Base-by-base conservation (phyloP, 2,329 filamentous ascomycete species). In the Aspergillus costaricaensis region DNA sequence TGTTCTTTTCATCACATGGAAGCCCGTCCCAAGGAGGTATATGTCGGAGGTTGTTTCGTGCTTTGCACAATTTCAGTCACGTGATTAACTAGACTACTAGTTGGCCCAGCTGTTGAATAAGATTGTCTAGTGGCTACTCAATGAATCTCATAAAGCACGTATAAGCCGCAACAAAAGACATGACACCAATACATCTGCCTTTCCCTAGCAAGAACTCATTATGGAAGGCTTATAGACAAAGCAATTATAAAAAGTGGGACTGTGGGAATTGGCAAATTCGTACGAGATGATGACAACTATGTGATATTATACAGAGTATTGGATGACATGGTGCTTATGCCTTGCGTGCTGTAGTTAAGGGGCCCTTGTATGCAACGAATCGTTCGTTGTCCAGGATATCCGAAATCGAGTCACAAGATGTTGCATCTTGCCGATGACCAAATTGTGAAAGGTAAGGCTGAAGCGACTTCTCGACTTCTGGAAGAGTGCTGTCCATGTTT, bases 371-470 rank as follows among this genome's bases (percentile, higher is more conserved):
- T 49, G 77, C 67, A 25, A 69, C 67, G 54, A 76, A 73, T 38
- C 73, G 71, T 56, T 78, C 76, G 58, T 69, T 76, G 32, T 75
- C 70, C 60, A 81, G 59, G 52, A 74, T 61, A 48, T 76, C 71
- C 52, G 70, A 65, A 48, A 80, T 65, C 4, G 73, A 70, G 23
- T 68, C 67, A 17, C 67, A 60, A 17, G 64, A 58, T 5, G 68
- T 68, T 48, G 66, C 70, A 52, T 74, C 72, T 48, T 74, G 64
- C 54, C 72, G 75, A 57, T 75, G 73, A 52, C 79, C 79, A 61
- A 81, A 81, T 27, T 74, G 72, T 12, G 72, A 70, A 50, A 81
- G 68, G 56, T 80, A 73, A 36, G 73, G 67, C 36, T 76, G 73
- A 32, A 81, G 72, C 17, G 70, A 67, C 59, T 77, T 72, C 62